phyloP scores from a whole-genome alignment of 148 eudicot genomes.

The Persicaria tinctoria region DNA sequence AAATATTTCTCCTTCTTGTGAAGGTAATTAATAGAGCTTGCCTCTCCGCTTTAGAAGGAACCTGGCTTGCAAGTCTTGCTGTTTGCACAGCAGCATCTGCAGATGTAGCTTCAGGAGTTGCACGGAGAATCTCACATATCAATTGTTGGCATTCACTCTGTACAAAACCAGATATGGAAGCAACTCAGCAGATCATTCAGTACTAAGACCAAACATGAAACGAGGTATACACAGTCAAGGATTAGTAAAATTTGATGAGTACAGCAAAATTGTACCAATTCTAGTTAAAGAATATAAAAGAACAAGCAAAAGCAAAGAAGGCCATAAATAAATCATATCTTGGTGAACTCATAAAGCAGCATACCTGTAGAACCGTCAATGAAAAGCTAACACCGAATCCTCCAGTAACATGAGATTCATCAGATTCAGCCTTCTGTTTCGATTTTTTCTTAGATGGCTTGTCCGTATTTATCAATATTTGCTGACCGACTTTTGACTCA shows the following conservation, averaged over 20 bases:
- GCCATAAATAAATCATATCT: not conserved
- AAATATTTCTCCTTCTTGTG: not conserved
- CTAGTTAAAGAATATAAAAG: not conserved
- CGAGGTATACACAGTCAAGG: not conserved
- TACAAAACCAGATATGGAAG: conserved; percentile 11
- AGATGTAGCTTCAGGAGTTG: conserved; percentile 95
- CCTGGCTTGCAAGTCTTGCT: conserved; percentile 89
- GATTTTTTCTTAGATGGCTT: conserved; percentile 55
- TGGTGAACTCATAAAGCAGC: conserved; percentile 1
- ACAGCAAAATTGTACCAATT: not conserved
- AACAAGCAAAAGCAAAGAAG: not conserved
- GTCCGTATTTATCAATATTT: conserved; percentile 64
- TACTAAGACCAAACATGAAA: not conserved
- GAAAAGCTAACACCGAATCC: conserved; percentile 86
- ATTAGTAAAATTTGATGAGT: not conserved
- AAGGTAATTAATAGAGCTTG: conserved; percentile 23
- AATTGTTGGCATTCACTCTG: conserved; percentile 98
- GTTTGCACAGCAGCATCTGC: conserved; percentile 94
- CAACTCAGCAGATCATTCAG: conserved; percentile 8
- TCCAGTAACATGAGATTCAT: conserved; percentile 66
- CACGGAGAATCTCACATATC: conserved; percentile 89
- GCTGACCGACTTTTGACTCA: conserved; percentile 73
- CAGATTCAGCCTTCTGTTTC: conserved; percentile 68
- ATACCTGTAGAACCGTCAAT: conserved; percentile 81
- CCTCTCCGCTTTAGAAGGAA: conserved; percentile 77